phyloP scores from a whole-genome alignment of 257 asterid species.

The Solanum pinnatisectum region DNA sequence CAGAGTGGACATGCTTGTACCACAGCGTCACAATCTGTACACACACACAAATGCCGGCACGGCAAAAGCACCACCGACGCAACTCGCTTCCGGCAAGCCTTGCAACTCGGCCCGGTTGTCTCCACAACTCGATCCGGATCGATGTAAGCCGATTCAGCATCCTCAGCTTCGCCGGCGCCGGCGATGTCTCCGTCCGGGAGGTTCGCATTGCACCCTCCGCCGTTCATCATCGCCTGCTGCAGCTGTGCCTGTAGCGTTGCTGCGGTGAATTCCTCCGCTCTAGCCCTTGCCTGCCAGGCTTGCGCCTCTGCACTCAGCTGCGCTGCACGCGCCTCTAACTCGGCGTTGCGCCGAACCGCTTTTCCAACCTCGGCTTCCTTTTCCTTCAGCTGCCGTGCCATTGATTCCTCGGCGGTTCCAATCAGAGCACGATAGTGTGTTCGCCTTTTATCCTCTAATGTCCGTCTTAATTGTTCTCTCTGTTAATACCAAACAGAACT shows the following conservation, averaged over 20 bases:
- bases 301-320: constrained; percentile 31
- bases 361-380: constrained; percentile 31
- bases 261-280: constrained; percentile 26
- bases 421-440: constrained; percentile 20
- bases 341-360: constrained; percentile 24
- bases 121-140: constrained; percentile 40
- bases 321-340: constrained; percentile 25
- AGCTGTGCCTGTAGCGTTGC: constrained; percentile 34
- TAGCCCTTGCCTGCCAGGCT: constrained; percentile 34
- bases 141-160: constrained; percentile 38
- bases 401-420: constrained; percentile 26
- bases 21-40: constrained; percentile 25
- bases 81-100: constrained; percentile 22
- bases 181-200: constrained; percentile 14
- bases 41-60: constrained; percentile 36
- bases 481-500: background rate
- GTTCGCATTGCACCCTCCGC: constrained; percentile 7
- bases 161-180: constrained; percentile 30
- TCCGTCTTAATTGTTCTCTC: constrained; percentile 25
- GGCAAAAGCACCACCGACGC: constrained; percentile 40
- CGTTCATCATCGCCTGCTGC: constrained; percentile 23
- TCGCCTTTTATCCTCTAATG: constrained; percentile 29
- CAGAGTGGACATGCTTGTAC: constrained; percentile 38
- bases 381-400: constrained; percentile 21
- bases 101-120: constrained; percentile 23